phyloP scores from a whole-genome alignment of 2,329 filamentous ascomycete genomes.

The Cordyceps cateniannulata region DNA sequence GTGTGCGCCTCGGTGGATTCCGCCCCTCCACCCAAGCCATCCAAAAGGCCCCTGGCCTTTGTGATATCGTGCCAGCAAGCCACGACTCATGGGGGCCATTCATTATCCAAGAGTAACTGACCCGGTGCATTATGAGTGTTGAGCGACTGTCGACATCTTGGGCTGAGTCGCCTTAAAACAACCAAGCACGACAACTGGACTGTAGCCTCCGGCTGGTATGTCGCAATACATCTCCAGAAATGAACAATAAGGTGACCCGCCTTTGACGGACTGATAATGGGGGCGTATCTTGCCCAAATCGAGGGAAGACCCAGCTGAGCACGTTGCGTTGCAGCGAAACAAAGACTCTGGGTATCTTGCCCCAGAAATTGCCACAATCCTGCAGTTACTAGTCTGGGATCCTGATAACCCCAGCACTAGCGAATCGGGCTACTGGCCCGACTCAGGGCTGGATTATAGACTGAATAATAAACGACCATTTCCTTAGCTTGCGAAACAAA shows the following conservation, averaged over 20 bases:
- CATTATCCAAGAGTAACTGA: neutral
- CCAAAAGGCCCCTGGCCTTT: neutral
- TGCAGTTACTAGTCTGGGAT: neutral
- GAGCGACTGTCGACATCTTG: too few species aligned
- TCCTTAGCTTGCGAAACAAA: neutral
- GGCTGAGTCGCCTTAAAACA: neutral
- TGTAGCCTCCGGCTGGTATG: neutral
- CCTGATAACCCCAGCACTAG: constrained; percentile 6
- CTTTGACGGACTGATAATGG: neutral
- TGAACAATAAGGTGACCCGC: constrained; percentile 4
- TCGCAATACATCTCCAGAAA: constrained; percentile 9
- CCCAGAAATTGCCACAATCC: constrained; percentile 2
- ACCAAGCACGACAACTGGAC: neutral
- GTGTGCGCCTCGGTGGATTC: constrained; percentile 2
- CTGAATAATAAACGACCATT: neutral
- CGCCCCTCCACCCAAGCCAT: neutral
- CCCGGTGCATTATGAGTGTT: too few species aligned
- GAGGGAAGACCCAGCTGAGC: neutral
- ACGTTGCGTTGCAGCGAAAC: neutral
- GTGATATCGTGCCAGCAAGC: neutral
- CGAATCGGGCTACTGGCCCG: neutral
- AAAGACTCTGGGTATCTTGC: constrained; percentile 2
- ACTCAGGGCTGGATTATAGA: neutral
- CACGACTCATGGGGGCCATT: neutral
- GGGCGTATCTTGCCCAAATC: neutral